phyloP scores from a whole-genome alignment of 768 basidiomycete species.

The Tylopilus plumbeoviolaceoides region DNA sequence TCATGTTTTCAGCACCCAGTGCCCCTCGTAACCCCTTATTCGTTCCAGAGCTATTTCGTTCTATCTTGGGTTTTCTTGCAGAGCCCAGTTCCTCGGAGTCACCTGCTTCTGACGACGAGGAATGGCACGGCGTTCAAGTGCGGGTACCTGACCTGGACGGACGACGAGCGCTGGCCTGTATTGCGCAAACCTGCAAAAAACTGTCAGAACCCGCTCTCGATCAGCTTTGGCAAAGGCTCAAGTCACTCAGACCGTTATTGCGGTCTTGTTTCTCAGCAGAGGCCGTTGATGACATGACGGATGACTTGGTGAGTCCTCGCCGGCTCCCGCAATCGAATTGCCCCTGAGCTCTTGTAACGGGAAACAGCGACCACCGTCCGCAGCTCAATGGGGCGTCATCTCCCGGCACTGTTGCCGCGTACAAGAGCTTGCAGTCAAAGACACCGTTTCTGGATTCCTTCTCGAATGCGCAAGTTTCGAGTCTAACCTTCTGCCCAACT shows the following conservation, averaged over 20 bases:
- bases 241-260: neutral
- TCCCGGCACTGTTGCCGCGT: neutral
- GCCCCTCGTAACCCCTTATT: too few relatives aligned
- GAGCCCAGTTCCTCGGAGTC: too few relatives aligned
- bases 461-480: neutral
- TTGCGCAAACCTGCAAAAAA: neutral
- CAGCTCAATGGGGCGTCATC: neutral
- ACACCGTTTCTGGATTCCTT: neutral
- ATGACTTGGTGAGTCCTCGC: neutral
- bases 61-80: too few relatives aligned
- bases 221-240: neutral
- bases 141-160: neutral
- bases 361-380: neutral
- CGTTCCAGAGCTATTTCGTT: too few relatives aligned
- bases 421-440: neutral
- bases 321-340: too few relatives aligned
- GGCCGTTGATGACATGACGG: too few relatives aligned
- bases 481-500: neutral
- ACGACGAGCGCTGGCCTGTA: neutral
- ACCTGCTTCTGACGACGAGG: too few relatives aligned
- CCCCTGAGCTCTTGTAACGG: neutral
- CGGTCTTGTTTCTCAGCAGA: neutral
- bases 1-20: too few relatives aligned
- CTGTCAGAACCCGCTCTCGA: neutral
- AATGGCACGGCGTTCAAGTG: too few relatives aligned